Evolutionary conservation across 2,329 filamentous ascomycete species (phyloP), one percentile per base, ranked within the genome.

Genomic region (Aspergillus cejpii): DNA sequence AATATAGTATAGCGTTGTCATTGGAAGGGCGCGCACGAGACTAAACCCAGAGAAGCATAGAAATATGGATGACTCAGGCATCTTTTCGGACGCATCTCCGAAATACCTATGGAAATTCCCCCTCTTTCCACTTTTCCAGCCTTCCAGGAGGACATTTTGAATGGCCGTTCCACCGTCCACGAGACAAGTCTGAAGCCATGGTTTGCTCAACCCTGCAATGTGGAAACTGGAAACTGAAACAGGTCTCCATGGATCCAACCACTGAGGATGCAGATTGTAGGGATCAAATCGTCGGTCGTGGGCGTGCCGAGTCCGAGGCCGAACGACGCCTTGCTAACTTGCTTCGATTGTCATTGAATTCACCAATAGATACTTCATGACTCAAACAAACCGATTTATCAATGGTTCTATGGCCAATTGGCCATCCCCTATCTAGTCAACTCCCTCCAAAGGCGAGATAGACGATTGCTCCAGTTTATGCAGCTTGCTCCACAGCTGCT

Each of bases 1-100:
- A 14, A 51, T 45, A 14, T 44, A 52, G 61, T 11, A 53, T 59
- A 40, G 60, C 51, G 53, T 47, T 64, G 61, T 57, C 60, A 58
- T 51, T 45, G 44, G 52, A 59, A 62, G 59, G 60, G 59, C 59
- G 59, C 45, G 56, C 50, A 49, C 39, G 44, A 44, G 8, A 38
- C 31, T 44, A 42, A 37, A 43, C 39, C n/a, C n/a, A n/a, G n/a
- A n/a, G n/a, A n/a, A n/a, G n/a, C n/a, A n/a, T n/a, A n/a, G n/a
- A n/a, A 5, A 12, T 19, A 37, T 20, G 36, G 36, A 50, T 43
- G 45, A 20, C 39, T 36, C 43, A 20, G 36, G 29, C 12, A 43
- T 31, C 43, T 42, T 38, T 51, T 40, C 43, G 48, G 29, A 43
- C 45, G 47, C 21, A 10, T 21, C 12, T 10, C 26, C 12, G 33